These are phyloP conservation scores for Pseudogymnoascus sp. DNA, from an alignment of 2,329 filamentous ascomycete genomes.

Conservation along the genomic window DNA sequence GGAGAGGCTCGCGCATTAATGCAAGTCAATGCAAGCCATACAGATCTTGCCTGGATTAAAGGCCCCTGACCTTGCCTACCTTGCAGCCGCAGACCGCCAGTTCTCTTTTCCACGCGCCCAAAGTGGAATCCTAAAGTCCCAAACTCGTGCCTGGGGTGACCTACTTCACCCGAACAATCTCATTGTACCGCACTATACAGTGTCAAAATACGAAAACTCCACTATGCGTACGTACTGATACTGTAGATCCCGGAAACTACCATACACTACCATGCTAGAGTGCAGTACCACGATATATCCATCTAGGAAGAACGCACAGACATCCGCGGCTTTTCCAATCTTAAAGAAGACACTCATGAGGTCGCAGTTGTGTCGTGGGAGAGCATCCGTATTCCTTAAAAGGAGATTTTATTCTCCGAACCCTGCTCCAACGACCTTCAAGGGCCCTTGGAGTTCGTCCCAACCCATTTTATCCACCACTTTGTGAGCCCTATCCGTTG, in stretches of 20 bases:
- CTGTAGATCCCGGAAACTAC: background rate
- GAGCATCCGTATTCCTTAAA: constrained; percentile 5
- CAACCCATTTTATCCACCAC: background rate
- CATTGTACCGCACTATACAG: background rate
- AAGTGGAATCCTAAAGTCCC: background rate
- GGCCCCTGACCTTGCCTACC: constrained; percentile 18
- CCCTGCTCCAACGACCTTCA: background rate
- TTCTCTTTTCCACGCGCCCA: constrained; percentile 20
- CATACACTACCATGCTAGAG: constrained; percentile 3
- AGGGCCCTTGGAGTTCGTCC: background rate
- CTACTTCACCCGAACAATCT: background rate
- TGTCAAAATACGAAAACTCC: constrained; percentile 1
- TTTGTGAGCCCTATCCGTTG: background rate
- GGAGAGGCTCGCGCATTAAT: constrained; percentile 1
- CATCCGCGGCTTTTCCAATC: background rate
- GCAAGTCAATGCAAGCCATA: constrained; percentile 11
- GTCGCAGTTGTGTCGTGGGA: constrained; percentile 8
- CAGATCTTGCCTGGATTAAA: constrained; percentile 19
- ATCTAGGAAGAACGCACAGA: constrained; percentile 2
- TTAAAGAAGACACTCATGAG: constrained; percentile 6
- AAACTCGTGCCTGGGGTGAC: background rate
- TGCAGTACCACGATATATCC: background rate
- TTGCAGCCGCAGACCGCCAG: constrained; percentile 28
- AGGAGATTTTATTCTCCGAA: constrained; percentile 7
- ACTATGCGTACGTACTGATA: background rate